Evolutionary conservation across 208 protist genomes (phyloP).

Genomic region (Leishmania major): DNA sequence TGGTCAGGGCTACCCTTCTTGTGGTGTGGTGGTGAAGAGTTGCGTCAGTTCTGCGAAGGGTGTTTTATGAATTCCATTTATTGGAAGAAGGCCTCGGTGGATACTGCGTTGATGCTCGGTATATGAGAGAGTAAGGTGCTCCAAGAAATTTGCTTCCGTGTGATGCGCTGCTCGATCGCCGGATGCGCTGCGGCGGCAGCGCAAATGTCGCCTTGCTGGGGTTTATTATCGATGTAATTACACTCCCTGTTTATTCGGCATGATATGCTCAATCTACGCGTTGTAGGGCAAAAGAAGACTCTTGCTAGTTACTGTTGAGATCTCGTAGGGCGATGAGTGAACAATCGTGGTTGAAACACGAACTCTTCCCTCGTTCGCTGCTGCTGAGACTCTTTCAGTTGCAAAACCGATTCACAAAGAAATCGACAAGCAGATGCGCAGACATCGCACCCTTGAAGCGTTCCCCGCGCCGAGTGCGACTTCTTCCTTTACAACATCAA

Average conservation of each 20-base stretch:
- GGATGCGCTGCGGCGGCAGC: background rate
- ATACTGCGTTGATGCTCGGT: background rate
- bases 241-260: background rate
- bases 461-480: background rate
- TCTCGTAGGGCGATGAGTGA: background rate
- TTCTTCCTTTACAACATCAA: background rate
- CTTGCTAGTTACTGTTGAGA: background rate
- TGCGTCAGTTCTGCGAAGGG: background rate
- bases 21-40: background rate
- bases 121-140: background rate
- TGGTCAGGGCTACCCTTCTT: background rate
- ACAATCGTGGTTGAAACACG: background rate
- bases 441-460: background rate
- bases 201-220: background rate
- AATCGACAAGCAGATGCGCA: background rate
- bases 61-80: background rate
- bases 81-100: background rate
- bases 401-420: background rate
- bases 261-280: background rate
- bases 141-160: background rate
- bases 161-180: background rate
- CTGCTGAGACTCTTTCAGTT: background rate
- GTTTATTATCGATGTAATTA: background rate
- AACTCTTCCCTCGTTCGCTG: background rate
- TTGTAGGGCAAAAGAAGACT: background rate